phyloP scores from a whole-genome alignment of 352 stramenopile species.

The Plasmopara halstedii region DNA sequence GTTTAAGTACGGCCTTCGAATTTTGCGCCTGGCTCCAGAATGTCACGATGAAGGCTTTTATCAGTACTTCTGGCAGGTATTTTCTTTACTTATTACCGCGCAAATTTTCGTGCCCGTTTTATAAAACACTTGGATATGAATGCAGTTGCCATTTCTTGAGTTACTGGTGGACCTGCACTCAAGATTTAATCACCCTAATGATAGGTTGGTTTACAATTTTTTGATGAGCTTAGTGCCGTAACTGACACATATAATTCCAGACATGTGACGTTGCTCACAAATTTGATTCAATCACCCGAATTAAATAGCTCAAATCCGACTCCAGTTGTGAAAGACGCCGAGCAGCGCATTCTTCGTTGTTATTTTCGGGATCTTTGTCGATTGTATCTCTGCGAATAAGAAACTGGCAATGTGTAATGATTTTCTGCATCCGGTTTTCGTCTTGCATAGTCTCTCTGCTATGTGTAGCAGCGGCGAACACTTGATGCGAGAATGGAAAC shows the following conservation, averaged over 20 bases:
- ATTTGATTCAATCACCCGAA: slow-evolving; percentile 77
- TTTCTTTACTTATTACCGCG: neutral
- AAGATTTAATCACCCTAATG: slow-evolving; percentile 60
- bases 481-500: no score
- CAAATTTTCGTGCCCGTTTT: neutral
- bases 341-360: slow-evolving; percentile 75
- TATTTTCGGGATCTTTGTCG: slow-evolving; percentile 74
- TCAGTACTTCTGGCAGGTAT: slow-evolving; percentile 84
- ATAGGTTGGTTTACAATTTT: slow-evolving; percentile 27
- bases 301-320: slow-evolving; percentile 69
- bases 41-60: slow-evolving; percentile 70
- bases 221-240: neutral
- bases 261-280: slow-evolving; percentile 66
- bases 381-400: slow-evolving; percentile 39
- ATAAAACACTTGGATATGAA: neutral
- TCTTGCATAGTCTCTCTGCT: no score
- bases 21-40: slow-evolving; percentile 64
- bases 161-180: slow-evolving; percentile 72
- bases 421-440: neutral
- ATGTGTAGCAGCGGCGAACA: no score
- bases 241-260: slow-evolving; percentile 18
- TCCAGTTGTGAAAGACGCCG: slow-evolving; percentile 52
- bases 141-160: slow-evolving; percentile 70
- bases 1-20: slow-evolving; percentile 73
- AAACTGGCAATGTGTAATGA: slow-evolving; percentile 8